A percentile compares a stretch with the other conserved stretches of the same genome.
Conservation (phyloP, 2,329 filamentous ascomycete species). For the Aspergillus sp. region DNA sequence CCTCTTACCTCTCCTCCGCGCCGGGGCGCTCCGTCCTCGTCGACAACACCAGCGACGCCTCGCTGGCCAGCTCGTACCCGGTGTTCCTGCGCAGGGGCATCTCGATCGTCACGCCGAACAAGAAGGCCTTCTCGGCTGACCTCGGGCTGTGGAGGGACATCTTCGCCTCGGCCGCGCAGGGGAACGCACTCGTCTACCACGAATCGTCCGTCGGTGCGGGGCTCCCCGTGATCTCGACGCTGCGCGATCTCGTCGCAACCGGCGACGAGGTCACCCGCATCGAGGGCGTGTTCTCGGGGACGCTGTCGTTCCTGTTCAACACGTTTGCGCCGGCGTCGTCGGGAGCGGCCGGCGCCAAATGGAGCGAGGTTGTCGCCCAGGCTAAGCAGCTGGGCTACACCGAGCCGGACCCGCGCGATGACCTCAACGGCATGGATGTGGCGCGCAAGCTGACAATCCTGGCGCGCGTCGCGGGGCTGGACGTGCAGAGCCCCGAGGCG, state of each 20-base stretch:
- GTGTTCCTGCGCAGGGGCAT: slow-evolving; percentile 70
- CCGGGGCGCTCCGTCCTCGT: slow-evolving; percentile 74
- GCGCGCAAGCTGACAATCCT: slow-evolving; percentile 95
- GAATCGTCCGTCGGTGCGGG: slow-evolving; percentile 92
- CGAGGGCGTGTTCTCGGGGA: slow-evolving; percentile 94
- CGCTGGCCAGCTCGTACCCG: slow-evolving; percentile 76
- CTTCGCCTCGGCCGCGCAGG: slow-evolving; percentile 57
- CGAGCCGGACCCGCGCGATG: slow-evolving; percentile 77
- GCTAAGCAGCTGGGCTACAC: slow-evolving; percentile 91
- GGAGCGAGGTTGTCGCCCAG: slow-evolving; percentile 84
- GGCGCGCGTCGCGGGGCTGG: slow-evolving; percentile 71
- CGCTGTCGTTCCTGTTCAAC: slow-evolving; percentile 98
- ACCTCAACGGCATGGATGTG: slow-evolving; percentile 79
- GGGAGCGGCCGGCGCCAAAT: slow-evolving; percentile 51
- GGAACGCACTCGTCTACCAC: slow-evolving; percentile 75
- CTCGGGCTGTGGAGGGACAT: slow-evolving; percentile 80
- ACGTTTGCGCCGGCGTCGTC: slow-evolving; percentile 78
- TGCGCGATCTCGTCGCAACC: slow-evolving; percentile 89
- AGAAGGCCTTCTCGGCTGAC: slow-evolving; percentile 87
- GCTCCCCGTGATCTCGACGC: slow-evolving; percentile 81
- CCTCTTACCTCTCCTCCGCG: slow-evolving; percentile 66
- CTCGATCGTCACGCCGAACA: slow-evolving; percentile 92
- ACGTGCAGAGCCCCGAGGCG: slow-evolving; percentile 70
- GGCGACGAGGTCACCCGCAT: slow-evolving; percentile 87
- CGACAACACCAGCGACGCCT: slow-evolving; percentile 90